Evolutionary conservation across 2,329 filamentous ascomycete species (phyloP), one percentile per base, ranked within the genome.

Genomic region (Monilinia laxa): DNA sequence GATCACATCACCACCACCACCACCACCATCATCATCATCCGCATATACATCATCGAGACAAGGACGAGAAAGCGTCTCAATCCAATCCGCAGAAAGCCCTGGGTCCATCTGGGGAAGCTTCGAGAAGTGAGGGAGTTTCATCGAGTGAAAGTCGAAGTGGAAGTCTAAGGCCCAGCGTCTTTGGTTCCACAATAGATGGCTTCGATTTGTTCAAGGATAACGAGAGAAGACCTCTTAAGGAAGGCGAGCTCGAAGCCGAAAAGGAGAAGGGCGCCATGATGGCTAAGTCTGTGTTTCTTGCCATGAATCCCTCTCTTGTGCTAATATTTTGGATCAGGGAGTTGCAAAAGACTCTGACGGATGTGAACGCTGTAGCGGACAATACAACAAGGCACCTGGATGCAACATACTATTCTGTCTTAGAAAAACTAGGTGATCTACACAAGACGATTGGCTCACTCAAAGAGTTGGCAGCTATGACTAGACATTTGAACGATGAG

Each of bases 341-440:
- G 58, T 73, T 88, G 25, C 81, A 80, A 70, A 82, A 82, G 65
- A 82, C 84, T 4, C 78, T 88, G 0, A 74, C 76, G 31, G 80
- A 83, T 59, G 80, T 93, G 14, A 83, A 83, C 71, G 79, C 82
- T 42, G 83, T 87, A 75, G 89, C 89, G 28, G 82, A 86, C 65
- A 78, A 81, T 28, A 86, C 87, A 31, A 90, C 87, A 20, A 82
- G 84, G 68, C 84, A 84, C 45, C 84, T 94, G 53, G 90, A 93
- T 75, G 85, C 90, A 67, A 88, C 88, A 3, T 93, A 93, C 78
- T 90, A 90, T 70, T 85, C 86, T 0, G 84, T 93, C 12, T 81
- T 92, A 40, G 87, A 91, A 75, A 91, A 89, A 74, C 82, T 90
- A 59, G 83, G 83, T 60, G 77, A 82, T 0, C 80, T 93, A 49